Evolutionary conservation across 495 filamentous ascomycete species (phyloP).

Genomic region (Aspergillus olivimuriae): DNA sequence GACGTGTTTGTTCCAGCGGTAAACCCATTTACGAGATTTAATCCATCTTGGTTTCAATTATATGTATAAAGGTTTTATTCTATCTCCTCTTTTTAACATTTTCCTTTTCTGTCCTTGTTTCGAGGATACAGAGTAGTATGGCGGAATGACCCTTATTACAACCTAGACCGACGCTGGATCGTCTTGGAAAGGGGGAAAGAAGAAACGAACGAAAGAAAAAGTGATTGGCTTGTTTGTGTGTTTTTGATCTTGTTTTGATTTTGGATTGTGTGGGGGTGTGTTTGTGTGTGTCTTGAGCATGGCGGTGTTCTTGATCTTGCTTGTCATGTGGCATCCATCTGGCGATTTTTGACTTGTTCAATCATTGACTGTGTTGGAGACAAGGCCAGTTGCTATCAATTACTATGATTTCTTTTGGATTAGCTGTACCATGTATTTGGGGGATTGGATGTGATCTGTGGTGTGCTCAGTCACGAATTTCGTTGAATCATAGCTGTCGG

Average conservation of each 20-base stretch:
- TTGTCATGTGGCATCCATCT: slow-evolving; percentile 10
- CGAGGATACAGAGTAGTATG: slow-evolving; percentile 26
- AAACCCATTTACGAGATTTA: slow-evolving; percentile 22
- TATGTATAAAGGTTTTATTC: slow-evolving; percentile 39
- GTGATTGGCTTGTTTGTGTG: slow-evolving; percentile 7
- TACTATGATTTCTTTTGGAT: slow-evolving; percentile 7
- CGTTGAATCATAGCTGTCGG: too few relatives aligned
- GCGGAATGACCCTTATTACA: slow-evolving; percentile 25
- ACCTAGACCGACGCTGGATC: slow-evolving; percentile 43
- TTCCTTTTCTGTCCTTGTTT: slow-evolving; percentile 1
- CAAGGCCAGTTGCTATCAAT: slow-evolving; percentile 12
- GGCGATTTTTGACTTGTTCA: slow-evolving; percentile 1
- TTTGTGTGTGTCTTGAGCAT: slow-evolving; percentile 9
- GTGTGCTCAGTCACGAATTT: slow-evolving; percentile 6
- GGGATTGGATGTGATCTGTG: background rate
- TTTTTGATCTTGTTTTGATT: background rate
- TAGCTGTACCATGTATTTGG: slow-evolving; percentile 3
- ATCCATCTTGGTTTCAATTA: slow-evolving; percentile 29
- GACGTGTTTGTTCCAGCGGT: slow-evolving; percentile 23
- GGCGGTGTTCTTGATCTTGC: slow-evolving; percentile 8
- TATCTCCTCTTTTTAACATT: slow-evolving; percentile 16
- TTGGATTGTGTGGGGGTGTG: slow-evolving; percentile 6
- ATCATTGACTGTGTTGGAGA: slow-evolving; percentile 16
- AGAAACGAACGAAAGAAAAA: slow-evolving; percentile 20
- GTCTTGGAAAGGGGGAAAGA: slow-evolving; percentile 27